Conservation (phyloP, 495 filamentous ascomycete genomes). For the Penicillium atrosanguineum region DNA sequence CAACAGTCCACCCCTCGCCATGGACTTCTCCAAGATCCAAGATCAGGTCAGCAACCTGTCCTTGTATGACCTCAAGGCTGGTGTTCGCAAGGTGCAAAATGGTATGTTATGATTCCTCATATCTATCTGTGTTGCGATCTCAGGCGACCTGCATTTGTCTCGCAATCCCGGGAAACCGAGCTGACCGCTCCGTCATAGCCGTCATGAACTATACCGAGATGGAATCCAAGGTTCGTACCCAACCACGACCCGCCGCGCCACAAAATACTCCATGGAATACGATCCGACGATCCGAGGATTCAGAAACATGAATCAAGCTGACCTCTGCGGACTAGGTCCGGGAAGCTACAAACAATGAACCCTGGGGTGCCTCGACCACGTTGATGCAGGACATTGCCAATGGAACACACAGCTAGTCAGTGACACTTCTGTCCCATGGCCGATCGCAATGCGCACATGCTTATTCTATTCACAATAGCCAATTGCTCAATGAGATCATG, state of each 20-base stretch:
- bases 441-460: slow-evolving; percentile 10
- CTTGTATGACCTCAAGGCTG: slow-evolving; percentile 95
- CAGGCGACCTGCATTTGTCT: slow-evolving; percentile 12
- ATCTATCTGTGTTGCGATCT: not conserved
- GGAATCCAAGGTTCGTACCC: slow-evolving; percentile 81
- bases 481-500: slow-evolving; percentile 99
- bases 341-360: slow-evolving; percentile 97
- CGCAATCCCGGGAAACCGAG: slow-evolving; percentile 3
- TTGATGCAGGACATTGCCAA: slow-evolving; percentile 97
- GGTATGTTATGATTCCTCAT: slow-evolving; percentile 51
- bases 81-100: slow-evolving; percentile 97
- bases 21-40: slow-evolving; percentile 85
- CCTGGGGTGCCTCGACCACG: slow-evolving; percentile 90
- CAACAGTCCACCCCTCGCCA: slow-evolving; percentile 37
- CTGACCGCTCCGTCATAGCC: slow-evolving; percentile 51
- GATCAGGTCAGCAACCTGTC: slow-evolving; percentile 92
- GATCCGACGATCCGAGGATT: not conserved
- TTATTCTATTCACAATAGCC: slow-evolving; percentile 50
- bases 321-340: slow-evolving; percentile 61
- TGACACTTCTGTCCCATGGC: slow-evolving; percentile 16
- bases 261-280: not conserved
- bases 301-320: not conserved
- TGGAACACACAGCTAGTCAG: slow-evolving; percentile 97
- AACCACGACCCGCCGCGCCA: slow-evolving; percentile 10
- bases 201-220: slow-evolving; percentile 99